Evolutionary conservation across 108 stramenopile species (phyloP).

Genomic region (Nitzschia palea): DNA sequence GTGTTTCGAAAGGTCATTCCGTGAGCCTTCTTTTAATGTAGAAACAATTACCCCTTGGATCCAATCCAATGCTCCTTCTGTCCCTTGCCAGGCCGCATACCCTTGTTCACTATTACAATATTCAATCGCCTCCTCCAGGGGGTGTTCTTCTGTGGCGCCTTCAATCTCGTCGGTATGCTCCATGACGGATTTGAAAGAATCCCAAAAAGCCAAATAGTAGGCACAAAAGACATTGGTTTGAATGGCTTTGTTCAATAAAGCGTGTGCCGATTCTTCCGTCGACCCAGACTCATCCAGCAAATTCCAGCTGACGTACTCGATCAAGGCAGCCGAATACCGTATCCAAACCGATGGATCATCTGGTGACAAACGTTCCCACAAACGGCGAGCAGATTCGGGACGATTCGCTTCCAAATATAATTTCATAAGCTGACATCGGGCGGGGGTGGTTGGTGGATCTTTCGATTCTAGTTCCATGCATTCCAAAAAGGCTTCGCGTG

Average conservation of each 20-base stretch:
- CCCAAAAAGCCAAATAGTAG: constrained; percentile 70
- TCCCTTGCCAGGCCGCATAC: constrained; percentile 63
- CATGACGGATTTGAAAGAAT: constrained; percentile 67
- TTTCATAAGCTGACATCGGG: constrained; percentile 71
- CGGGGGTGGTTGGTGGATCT: constrained; percentile 57
- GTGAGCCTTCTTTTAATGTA: constrained; percentile 33
- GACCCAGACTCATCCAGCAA: constrained; percentile 60
- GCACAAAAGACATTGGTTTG: constrained; percentile 72
- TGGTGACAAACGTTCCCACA: constrained; percentile 48
- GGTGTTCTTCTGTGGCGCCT: constrained; percentile 51
- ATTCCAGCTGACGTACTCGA: constrained; percentile 77
- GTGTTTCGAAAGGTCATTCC: constrained; percentile 17
- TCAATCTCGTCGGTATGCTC: constrained; percentile 85
- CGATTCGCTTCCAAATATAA: constrained; percentile 76
- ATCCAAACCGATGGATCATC: constrained; percentile 76
- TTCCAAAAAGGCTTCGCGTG: constrained; percentile 65
- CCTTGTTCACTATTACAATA: constrained; percentile 65
- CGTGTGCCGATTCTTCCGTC: constrained; percentile 37
- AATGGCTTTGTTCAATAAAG: constrained; percentile 54
- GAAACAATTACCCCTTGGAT: constrained; percentile 42
- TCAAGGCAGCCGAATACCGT: constrained; percentile 69
- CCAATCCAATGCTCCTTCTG: constrained; percentile 81
- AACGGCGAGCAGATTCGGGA: constrained; percentile 59
- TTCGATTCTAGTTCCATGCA: constrained; percentile 64
- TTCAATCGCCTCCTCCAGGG: constrained; percentile 85